Evolutionary conservation across 495 filamentous ascomycete genomes (phyloP).

Genomic region (Penicillium macrosclerotiorum): DNA sequence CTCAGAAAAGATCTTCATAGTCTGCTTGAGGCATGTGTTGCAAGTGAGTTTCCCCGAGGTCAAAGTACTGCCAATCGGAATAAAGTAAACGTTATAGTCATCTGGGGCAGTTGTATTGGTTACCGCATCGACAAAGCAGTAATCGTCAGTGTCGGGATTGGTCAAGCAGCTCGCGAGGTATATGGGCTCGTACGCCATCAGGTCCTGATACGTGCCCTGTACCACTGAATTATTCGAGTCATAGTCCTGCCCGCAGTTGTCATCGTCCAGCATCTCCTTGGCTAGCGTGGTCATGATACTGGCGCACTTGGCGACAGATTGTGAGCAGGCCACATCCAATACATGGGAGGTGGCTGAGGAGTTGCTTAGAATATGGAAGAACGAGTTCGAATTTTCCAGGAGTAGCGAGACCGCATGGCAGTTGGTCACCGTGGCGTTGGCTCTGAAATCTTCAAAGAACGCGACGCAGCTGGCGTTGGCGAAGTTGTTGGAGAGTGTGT

Average conservation of each 20-base stretch:
- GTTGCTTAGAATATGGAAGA: conserved; percentile 72
- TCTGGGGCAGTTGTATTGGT: conserved; percentile 66
- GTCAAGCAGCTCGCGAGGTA: conserved; percentile 80
- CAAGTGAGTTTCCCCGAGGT: conserved; percentile 65
- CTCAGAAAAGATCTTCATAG: conserved; percentile 65
- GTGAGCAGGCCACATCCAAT: conserved; percentile 69
- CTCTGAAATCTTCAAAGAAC: conserved; percentile 69
- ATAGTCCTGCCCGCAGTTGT: conserved; percentile 72
- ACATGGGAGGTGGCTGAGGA: conserved; percentile 62
- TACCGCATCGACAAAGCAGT: conserved; percentile 78
- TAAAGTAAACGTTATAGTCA: conserved; percentile 76
- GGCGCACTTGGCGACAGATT: conserved; percentile 58
- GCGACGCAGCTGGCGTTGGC: conserved; percentile 55
- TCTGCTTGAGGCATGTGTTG: conserved; percentile 62
- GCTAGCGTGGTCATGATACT: conserved; percentile 59
- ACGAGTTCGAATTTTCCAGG: conserved; percentile 67
- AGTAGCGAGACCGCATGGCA: conserved; percentile 77
- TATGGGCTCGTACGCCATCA: conserved; percentile 70
- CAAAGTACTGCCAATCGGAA: conserved; percentile 73
- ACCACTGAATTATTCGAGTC: conserved; percentile 64
- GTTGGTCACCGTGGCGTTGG: conserved; percentile 57
- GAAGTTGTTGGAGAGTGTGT: conserved; percentile 71
- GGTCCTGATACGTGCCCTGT: conserved; percentile 65
- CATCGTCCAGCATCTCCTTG: conserved; percentile 48
- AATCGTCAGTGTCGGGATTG: conserved; percentile 35